Evolutionary conservation across 305 asterid species (phyloP).

Genomic region (Withania somnifera): DNA sequence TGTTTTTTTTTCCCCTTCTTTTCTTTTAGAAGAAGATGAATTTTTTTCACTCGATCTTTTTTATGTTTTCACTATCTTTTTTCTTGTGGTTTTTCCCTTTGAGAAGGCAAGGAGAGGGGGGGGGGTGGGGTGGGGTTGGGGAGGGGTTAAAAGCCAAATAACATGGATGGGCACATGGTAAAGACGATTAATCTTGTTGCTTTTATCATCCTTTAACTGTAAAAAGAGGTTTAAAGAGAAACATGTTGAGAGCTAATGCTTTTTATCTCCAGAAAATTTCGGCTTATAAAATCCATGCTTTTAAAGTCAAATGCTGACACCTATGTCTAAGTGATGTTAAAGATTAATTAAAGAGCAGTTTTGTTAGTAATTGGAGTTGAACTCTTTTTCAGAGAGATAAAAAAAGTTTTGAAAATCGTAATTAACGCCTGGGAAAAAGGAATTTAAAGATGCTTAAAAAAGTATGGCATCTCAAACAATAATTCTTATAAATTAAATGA

Average conservation of each 20-base stretch:
- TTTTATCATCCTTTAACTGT: conserved; percentile 55
- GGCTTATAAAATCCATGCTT: conserved; percentile 32
- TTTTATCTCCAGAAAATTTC: conserved; percentile 18
- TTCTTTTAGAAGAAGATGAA: background rate
- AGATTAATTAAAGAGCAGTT: background rate
- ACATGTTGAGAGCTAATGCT: conserved; percentile 37
- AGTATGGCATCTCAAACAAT: background rate
- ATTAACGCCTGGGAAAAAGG: background rate
- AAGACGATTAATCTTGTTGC: conserved; percentile 40
- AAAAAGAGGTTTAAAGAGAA: conserved; percentile 39
- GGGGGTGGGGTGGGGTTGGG: too few species aligned
- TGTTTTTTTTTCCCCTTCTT: background rate
- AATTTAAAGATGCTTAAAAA: background rate
- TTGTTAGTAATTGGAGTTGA: background rate
- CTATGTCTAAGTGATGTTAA: conserved; percentile 6
- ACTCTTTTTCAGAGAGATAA: background rate
- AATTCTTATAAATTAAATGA: background rate
- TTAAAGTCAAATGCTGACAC: conserved; percentile 42
- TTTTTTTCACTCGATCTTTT: background rate
- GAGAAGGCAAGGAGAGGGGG: too few species aligned
- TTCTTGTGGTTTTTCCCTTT: background rate
- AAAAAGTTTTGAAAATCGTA: background rate
- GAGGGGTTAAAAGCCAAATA: background rate
- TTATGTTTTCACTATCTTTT: background rate
- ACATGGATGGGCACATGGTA: conserved; percentile 39